Evolutionary conservation across 108 stramenopile species (phyloP), one percentile per base, ranked within the genome.

Genomic region (Fragilariopsis cylindrus): DNA sequence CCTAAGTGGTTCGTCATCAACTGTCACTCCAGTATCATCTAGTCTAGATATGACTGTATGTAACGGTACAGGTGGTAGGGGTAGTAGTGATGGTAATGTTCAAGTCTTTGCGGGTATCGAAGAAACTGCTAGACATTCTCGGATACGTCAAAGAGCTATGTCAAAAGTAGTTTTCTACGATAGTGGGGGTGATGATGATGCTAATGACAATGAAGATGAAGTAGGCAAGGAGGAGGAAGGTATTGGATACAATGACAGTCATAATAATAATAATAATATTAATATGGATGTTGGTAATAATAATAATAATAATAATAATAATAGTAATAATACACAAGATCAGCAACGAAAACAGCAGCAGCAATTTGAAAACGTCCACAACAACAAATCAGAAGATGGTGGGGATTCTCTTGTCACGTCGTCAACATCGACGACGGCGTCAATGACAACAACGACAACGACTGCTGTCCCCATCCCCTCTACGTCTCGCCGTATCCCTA

Each of bases 61-160:
- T 30, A 30, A 30, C 30, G 30, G 30, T 30, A 30, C 50, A 52
- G 9, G 12, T 9, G 40, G 40, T 16, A 16, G 9, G 7, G 48
- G 30, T 40, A 53, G 21, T 18, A 71, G 42, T 19, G 62, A 42
- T 16, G 63, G 39, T 12, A 64, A 71, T 8, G 49, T 55, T 19
- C 71, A 77, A 58, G 53, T 71, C 2, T 90, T 87, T 58, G 67
- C 73, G 9, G 89, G 89, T 12, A 85, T 90, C 48, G 86, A 87
- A 75, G 86, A 82, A n/a, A 86, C 80, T 7, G 89, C 89, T 8
- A 78, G 76, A 53, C 69, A 49, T 6, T 87, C 89, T 4, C 44
- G 89, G 19, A 76, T 55, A 62, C 67, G 84, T 39, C 79, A 84
- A 48, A 78, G 72, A 46, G 82, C 72, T 50, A 62, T 78, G 52